These are phyloP conservation scores for Beauveria scarabaeidicola DNA, from an alignment of 2,329 filamentous ascomycete species.

Conservation along the genomic window DNA sequence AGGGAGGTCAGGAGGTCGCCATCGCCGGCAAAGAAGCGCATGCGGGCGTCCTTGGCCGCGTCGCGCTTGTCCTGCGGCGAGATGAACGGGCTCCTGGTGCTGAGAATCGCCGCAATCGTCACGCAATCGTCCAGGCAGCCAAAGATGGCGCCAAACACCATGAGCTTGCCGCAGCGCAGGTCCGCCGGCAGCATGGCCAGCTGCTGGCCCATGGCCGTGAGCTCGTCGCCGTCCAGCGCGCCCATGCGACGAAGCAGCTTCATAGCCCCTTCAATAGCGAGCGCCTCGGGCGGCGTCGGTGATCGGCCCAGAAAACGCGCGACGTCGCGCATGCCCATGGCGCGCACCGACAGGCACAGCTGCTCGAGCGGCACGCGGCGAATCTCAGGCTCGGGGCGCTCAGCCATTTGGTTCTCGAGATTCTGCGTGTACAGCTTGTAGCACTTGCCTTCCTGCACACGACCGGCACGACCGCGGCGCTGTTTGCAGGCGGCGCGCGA, in stretches of 20 bases:
- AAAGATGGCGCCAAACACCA: slow-evolving; percentile 92
- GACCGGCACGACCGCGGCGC: slow-evolving; percentile 81
- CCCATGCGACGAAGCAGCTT: slow-evolving; percentile 75
- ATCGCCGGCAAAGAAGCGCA: slow-evolving; percentile 65
- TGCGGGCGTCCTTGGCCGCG: slow-evolving; percentile 66
- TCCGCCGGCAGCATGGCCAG: slow-evolving; percentile 94
- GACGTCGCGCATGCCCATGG: slow-evolving; percentile 85
- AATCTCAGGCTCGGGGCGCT: slow-evolving; percentile 88
- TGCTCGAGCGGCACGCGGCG: slow-evolving; percentile 88
- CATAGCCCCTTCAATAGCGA: slow-evolving; percentile 80
- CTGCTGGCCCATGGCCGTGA: slow-evolving; percentile 87
- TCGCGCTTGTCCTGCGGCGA: slow-evolving; percentile 77
- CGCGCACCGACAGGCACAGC: slow-evolving; percentile 85
- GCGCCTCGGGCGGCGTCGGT: slow-evolving; percentile 76
- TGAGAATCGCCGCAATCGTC: slow-evolving; percentile 87
- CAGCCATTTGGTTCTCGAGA: slow-evolving; percentile 77
- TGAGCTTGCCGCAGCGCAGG: slow-evolving; percentile 83
- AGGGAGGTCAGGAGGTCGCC: slow-evolving; percentile 87
- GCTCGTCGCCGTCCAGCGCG: slow-evolving; percentile 72
- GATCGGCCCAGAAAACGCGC: slow-evolving; percentile 73
- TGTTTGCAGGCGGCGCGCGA: slow-evolving; percentile 92
- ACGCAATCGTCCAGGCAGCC: slow-evolving; percentile 83
- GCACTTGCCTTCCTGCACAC: slow-evolving; percentile 83
- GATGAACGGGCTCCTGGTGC: slow-evolving; percentile 77
- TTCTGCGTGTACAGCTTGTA: slow-evolving; percentile 92